These are phyloP conservation scores for Colletotrichum magnum DNA, from an alignment of 2,329 filamentous ascomycete species.

Conservation along the genomic window DNA sequence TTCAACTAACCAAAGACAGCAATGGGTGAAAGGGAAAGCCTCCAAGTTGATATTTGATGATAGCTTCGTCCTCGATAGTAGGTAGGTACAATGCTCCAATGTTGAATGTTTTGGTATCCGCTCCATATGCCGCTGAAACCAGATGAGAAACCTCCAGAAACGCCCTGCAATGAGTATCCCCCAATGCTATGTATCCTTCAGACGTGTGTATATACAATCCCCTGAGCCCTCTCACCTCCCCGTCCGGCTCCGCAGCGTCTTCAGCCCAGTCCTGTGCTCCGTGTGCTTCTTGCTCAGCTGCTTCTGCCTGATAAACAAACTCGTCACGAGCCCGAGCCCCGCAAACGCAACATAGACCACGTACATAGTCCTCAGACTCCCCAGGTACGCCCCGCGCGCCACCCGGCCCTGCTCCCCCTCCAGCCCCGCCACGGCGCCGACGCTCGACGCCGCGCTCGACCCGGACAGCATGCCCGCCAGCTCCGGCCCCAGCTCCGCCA, in stretches of 20 bases:
- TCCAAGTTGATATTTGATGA: too few species aligned
- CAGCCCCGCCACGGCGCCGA: constrained; percentile 68
- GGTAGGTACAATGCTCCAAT: neutral
- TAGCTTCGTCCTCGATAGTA: too few species aligned
- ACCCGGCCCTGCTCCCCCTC: constrained; percentile 58
- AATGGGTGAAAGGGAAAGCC: too few species aligned
- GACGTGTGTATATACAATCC: neutral
- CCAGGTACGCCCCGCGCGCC: constrained; percentile 63
- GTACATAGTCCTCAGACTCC: constrained; percentile 68
- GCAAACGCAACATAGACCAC: constrained; percentile 68
- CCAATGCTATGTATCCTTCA: neutral
- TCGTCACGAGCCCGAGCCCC: constrained; percentile 61
- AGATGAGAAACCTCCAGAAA: neutral
- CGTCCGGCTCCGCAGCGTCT: constrained; percentile 51
- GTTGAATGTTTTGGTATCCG: constrained; percentile 18
- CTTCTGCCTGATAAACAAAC: constrained; percentile 63
- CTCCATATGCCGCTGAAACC: constrained; percentile 25
- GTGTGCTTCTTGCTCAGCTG: constrained; percentile 68
- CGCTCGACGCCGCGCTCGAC: constrained; percentile 73
- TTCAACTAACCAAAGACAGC: too few species aligned
- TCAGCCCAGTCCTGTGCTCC: constrained; percentile 71
- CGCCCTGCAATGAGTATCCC: constrained; percentile 10
- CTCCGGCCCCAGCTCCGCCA: constrained; percentile 63
- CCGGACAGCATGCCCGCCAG: constrained; percentile 69
- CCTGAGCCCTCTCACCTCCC: constrained; percentile 2